These are phyloP conservation scores for Cadophora sp. DNA, from an alignment of 2,329 filamentous ascomycete genomes.

Conservation along the genomic window DNA sequence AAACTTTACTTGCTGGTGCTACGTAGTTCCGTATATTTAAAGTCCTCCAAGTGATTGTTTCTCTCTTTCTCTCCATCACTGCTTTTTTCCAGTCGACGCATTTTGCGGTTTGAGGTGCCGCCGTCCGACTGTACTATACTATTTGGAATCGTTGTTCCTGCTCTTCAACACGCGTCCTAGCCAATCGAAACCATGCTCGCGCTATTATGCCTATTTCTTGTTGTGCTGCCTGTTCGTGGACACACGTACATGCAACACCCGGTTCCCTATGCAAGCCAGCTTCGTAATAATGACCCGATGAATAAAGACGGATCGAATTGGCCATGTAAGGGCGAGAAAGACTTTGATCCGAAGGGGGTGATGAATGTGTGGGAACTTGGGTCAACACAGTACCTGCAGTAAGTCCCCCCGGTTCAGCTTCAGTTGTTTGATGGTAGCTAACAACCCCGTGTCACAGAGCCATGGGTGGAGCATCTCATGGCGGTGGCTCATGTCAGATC, in stretches of 20 bases:
- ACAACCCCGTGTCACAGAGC: neutral
- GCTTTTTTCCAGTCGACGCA: too few species aligned
- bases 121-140: too few species aligned
- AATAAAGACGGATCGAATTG: neutral
- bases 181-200: too few species aligned
- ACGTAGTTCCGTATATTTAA: too few species aligned
- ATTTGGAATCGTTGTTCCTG: too few species aligned
- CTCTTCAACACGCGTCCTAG: too few species aligned
- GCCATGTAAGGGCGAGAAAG: constrained; percentile 1
- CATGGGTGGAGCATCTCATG: neutral
- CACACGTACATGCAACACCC: neutral
- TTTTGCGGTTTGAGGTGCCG: too few species aligned
- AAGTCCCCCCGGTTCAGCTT: neutral
- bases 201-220: too few species aligned
- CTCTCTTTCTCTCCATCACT: too few species aligned
- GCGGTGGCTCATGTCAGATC: constrained; percentile 5
- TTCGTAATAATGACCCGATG: neutral
- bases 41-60: too few species aligned
- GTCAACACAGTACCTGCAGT: constrained; percentile 2
- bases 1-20: too few species aligned
- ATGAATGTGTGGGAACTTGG: constrained; percentile 9
- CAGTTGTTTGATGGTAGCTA: neutral
- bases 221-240: too few species aligned
- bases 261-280: neutral
- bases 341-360: neutral